A percentile compares a stretch with the other conserved stretches of the same genome.
These are phyloP conservation scores for Shiraia bambusicola DNA, from an alignment of 2,329 filamentous ascomycete species.

Conservation along the genomic window DNA sequence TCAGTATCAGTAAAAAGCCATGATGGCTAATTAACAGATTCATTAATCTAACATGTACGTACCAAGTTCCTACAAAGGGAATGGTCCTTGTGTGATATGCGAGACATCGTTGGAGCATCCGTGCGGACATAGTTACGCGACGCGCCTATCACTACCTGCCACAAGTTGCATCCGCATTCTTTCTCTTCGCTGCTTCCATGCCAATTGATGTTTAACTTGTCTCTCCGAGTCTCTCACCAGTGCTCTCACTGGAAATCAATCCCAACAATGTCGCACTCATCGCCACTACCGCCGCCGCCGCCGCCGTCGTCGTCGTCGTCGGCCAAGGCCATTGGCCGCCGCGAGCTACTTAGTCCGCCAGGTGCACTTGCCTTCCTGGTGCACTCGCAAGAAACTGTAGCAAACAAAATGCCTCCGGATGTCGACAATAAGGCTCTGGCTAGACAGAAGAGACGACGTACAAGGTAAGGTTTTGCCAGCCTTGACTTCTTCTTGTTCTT, in stretches of 20 bases:
- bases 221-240: slow-evolving; percentile 5
- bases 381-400: slow-evolving; percentile 59
- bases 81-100: slow-evolving; percentile 17
- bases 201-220: slow-evolving; percentile 11
- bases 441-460: slow-evolving; percentile 62
- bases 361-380: slow-evolving; percentile 58
- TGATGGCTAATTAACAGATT: no score
- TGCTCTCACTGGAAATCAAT: slow-evolving; percentile 3
- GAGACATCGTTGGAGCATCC: slow-evolving; percentile 3
- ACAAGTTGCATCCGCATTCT: slow-evolving; percentile 22
- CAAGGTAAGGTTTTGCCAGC: slow-evolving; percentile 53
- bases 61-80: background rate
- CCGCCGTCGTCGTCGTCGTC: slow-evolving; percentile 29
- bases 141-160: slow-evolving; percentile 26
- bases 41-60: background rate
- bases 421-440: slow-evolving; percentile 62
- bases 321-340: slow-evolving; percentile 19
- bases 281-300: slow-evolving; percentile 30
- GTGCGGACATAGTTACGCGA: slow-evolving; percentile 6
- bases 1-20: no score
- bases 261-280: slow-evolving; percentile 21
- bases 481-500: slow-evolving; percentile 11
- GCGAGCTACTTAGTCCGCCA: slow-evolving; percentile 25
- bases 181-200: slow-evolving; percentile 13
- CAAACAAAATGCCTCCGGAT: slow-evolving; percentile 57